Conservation (phyloP, 192 early-diverging fungal species). For the Physocladia obscura region DNA sequence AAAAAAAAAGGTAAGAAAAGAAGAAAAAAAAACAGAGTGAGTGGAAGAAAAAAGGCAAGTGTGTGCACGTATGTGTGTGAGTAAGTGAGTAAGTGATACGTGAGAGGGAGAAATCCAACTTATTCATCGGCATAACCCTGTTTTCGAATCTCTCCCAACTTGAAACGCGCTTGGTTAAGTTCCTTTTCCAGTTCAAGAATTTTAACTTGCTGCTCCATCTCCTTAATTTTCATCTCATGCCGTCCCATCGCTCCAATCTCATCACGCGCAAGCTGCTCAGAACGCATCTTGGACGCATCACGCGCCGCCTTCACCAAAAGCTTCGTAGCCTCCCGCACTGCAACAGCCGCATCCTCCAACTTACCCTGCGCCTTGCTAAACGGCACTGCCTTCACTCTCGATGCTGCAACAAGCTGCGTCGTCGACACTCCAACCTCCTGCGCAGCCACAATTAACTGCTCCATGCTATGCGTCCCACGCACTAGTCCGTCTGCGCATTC, state of each 20-base stretch:
- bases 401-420: constrained; percentile 93
- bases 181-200: constrained; percentile 95
- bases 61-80: too few species aligned
- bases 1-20: too few species aligned
- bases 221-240: constrained; percentile 91
- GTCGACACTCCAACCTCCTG: constrained; percentile 96
- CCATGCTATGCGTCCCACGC: constrained; percentile 80
- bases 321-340: constrained; percentile 87
- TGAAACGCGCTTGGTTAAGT: constrained; percentile 77
- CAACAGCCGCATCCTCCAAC: constrained; percentile 90
- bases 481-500: constrained; percentile 96
- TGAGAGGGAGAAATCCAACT: too few species aligned
- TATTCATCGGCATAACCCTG: constrained; percentile 60
- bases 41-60: too few species aligned
- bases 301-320: constrained; percentile 91
- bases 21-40: too few species aligned
- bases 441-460: constrained; percentile 96
- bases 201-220: constrained; percentile 98
- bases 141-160: constrained; percentile 90
- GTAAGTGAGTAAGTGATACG: too few species aligned
- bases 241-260: constrained; percentile 74
- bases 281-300: constrained; percentile 64
- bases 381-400: constrained; percentile 89
- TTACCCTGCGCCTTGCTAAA: constrained; percentile 90
- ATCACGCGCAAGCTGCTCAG: constrained; percentile 57